phyloP scores from a whole-genome alignment of 345 rosid genomes.

The Brassica juncea region DNA sequence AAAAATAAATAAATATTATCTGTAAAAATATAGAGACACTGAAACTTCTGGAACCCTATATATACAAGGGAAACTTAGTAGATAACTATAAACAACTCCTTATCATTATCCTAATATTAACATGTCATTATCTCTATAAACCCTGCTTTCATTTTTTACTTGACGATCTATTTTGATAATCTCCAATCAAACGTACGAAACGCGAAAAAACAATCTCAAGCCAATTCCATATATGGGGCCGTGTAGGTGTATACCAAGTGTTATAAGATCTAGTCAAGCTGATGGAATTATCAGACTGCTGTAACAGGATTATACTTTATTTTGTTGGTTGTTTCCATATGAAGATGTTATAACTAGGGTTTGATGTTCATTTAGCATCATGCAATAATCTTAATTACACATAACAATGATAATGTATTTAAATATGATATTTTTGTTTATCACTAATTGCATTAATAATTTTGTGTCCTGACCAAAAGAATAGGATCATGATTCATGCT shows the following conservation, averaged over 20 bases:
- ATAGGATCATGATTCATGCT: too few relatives aligned
- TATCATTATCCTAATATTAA: too few relatives aligned
- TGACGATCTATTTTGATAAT: neutral
- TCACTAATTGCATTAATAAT: too few relatives aligned
- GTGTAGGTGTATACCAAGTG: neutral
- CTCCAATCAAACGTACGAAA: neutral
- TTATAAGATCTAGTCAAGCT: neutral
- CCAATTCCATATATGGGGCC: neutral
- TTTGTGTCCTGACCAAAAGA: too few relatives aligned
- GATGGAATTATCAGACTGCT: neutral
- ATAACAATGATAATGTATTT: too few relatives aligned
- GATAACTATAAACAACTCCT: too few relatives aligned
- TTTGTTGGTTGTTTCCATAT: neutral
- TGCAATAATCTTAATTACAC: neutral
- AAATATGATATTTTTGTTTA: too few relatives aligned
- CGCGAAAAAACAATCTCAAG: neutral
- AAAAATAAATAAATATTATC: neutral
- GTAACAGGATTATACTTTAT: neutral
- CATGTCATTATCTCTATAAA: too few relatives aligned
- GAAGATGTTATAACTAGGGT: neutral
- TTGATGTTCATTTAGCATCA: neutral
- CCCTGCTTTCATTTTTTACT: neutral
- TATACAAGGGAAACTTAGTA: too few relatives aligned
- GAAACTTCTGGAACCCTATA: neutral
- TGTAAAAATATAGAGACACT: neutral